A percentile compares a stretch with the other conserved stretches of the same genome.
phyloP scores from a whole-genome alignment of 2,329 filamentous ascomycete genomes.

The Penicillium sp. region DNA sequence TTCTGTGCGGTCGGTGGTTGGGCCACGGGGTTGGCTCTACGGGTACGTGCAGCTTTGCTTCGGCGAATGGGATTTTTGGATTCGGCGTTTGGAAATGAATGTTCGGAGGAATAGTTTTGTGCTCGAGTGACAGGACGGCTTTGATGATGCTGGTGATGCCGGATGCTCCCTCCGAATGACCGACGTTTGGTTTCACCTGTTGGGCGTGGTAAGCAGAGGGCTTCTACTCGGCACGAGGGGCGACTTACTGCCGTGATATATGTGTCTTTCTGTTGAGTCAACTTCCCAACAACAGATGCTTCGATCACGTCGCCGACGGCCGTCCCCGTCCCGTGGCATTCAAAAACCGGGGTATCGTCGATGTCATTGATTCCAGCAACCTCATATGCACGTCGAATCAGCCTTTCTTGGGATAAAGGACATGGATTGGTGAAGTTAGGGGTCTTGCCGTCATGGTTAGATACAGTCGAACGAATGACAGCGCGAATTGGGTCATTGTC shows the following conservation, averaged over 20 bases:
- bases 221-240: background rate
- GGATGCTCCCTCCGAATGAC: slow-evolving; percentile 30
- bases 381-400: slow-evolving; percentile 1
- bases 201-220: background rate
- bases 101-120: slow-evolving; percentile 27
- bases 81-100: slow-evolving; percentile 33
- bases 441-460: slow-evolving; percentile 33
- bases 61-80: slow-evolving; percentile 24
- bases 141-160: slow-evolving; percentile 31
- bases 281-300: slow-evolving; percentile 15
- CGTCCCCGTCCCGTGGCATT: slow-evolving; percentile 25
- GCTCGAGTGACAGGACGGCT: slow-evolving; percentile 25
- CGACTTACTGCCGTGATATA: slow-evolving; percentile 21
- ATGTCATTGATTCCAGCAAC: slow-evolving; percentile 5
- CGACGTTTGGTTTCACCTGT: slow-evolving; percentile 31
- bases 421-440: slow-evolving; percentile 20
- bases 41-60: slow-evolving; percentile 19
- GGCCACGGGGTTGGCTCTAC: slow-evolving; percentile 28
- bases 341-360: slow-evolving; percentile 17
- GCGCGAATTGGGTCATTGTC: slow-evolving; percentile 42
- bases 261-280: slow-evolving; percentile 10
- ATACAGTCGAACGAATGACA: slow-evolving; percentile 34
- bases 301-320: slow-evolving; percentile 19
- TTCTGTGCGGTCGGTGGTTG: slow-evolving; percentile 19
- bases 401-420: slow-evolving; percentile 12